Percentiles rank a stretch among this genome's conserved stretches.
Evolutionary conservation across 768 basidiomycete species (phyloP).

Genomic region (Chalciporus pseudorubinellus): DNA sequence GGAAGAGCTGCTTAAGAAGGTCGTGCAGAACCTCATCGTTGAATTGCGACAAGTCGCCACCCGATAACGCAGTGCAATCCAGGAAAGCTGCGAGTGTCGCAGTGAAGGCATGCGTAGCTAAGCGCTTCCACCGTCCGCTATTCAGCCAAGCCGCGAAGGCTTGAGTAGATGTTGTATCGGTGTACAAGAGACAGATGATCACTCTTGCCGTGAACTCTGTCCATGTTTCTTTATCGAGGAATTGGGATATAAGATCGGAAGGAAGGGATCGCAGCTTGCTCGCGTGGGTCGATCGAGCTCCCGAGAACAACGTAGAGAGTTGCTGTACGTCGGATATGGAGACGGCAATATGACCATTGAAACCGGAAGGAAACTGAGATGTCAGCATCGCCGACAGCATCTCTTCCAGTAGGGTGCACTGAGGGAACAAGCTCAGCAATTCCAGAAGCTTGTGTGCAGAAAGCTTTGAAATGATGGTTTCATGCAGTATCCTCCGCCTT

Average conservation of each 20-base stretch:
- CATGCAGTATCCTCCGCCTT: too few relatives aligned
- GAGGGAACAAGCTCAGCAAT: constrained; percentile 36
- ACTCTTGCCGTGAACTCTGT: constrained; percentile 43
- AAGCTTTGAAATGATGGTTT: too few relatives aligned
- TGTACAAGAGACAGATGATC: constrained; percentile 45
- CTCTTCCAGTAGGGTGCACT: constrained; percentile 42
- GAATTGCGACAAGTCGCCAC: constrained; percentile 17
- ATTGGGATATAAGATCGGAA: constrained; percentile 28
- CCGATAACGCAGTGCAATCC: constrained; percentile 33
- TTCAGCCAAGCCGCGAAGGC: constrained; percentile 42
- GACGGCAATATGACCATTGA: constrained; percentile 22
- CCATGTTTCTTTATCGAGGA: constrained; percentile 46
- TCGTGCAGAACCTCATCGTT: constrained; percentile 29
- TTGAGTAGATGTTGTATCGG: constrained; percentile 24
- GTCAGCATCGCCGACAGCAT: constrained; percentile 45
- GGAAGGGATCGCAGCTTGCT: constrained; percentile 3
- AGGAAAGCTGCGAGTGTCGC: constrained; percentile 46
- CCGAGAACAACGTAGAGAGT: constrained; percentile 7
- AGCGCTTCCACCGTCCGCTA: constrained; percentile 12
- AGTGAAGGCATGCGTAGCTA: constrained; percentile 30
- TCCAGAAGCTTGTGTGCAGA: too few relatives aligned
- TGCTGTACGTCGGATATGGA: constrained; percentile 2
- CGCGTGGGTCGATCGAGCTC: background rate
- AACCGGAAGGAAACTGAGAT: constrained; percentile 30
- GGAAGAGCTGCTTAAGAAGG: constrained; percentile 29